phyloP scores from a whole-genome alignment of 148 eudicot species.

The Rhododendron griersonianum region DNA sequence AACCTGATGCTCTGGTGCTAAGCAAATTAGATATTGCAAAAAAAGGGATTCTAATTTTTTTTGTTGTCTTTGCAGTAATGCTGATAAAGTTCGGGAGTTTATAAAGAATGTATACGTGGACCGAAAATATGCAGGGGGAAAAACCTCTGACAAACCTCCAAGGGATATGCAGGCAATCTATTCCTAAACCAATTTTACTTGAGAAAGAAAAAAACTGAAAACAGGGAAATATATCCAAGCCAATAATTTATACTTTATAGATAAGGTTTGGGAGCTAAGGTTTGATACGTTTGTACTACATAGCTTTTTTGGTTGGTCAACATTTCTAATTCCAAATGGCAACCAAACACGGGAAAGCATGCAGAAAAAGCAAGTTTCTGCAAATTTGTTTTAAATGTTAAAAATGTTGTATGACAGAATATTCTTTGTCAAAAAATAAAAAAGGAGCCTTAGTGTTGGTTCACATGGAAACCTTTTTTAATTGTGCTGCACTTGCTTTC shows the following conservation, averaged over 20 bases:
- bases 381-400: background rate
- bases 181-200: conserved; percentile 7
- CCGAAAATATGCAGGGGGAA: conserved; percentile 58
- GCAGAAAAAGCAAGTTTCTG: background rate
- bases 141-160: conserved; percentile 67
- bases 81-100: conserved; percentile 76
- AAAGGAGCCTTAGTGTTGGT: background rate
- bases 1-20: conserved; percentile 9
- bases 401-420: background rate
- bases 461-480: background rate
- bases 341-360: background rate
- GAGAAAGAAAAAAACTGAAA: background rate
- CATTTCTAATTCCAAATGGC: background rate
- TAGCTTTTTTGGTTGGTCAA: background rate
- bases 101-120: conserved; percentile 80
- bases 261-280: background rate
- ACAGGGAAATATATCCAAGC: background rate
- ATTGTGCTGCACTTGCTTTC: background rate
- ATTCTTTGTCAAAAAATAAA: background rate
- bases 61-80: conserved; percentile 48
- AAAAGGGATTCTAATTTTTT: background rate
- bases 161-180: conserved; percentile 52
- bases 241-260: background rate
- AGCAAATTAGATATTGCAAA: background rate
- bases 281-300: background rate